These are phyloP conservation scores for Perkinsus chesapeaki DNA, from an alignment of 169 alveolate species.

Conservation along the genomic window DNA sequence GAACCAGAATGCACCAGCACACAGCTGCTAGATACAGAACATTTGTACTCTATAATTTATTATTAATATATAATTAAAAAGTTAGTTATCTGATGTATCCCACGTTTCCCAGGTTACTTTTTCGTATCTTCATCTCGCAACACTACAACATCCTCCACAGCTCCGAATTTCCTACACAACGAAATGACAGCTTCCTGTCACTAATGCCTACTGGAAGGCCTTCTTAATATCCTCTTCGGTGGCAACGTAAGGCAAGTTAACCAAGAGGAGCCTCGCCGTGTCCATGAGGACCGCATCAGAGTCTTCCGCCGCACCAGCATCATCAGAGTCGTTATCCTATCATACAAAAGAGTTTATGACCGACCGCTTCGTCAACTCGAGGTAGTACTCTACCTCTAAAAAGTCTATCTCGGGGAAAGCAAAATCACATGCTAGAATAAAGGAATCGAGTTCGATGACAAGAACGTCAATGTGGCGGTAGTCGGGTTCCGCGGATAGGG, in stretches of 20 bases:
- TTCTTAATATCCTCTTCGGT: constrained; percentile 72
- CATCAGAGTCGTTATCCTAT: neutral
- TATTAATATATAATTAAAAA: too few species aligned
- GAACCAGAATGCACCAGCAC: neutral
- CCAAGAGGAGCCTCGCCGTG: constrained; percentile 58
- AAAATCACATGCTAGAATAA: neutral
- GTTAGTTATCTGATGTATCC: too few species aligned
- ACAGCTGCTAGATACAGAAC: neutral
- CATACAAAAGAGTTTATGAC: neutral
- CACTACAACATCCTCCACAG: constrained; percentile 13
- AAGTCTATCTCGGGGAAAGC: constrained; percentile 12
- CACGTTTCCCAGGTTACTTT: too few species aligned
- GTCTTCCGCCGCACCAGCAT: neutral
- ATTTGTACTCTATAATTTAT: too few species aligned
- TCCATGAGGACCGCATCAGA: constrained; percentile 23
- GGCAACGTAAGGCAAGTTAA: constrained; percentile 76
- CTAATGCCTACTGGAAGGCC: neutral
- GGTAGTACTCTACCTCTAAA: neutral
- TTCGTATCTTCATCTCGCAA: constrained; percentile 16
- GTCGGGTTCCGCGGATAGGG: too few species aligned
- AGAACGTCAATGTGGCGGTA: too few species aligned
- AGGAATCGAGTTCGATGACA: too few species aligned
- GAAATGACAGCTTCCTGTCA: neutral
- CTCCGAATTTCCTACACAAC: constrained; percentile 20
- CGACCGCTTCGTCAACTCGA: neutral